Evolutionary conservation across 352 stramenopile genomes (phyloP).

Genomic region (Chrysophaeum taylorii): DNA sequence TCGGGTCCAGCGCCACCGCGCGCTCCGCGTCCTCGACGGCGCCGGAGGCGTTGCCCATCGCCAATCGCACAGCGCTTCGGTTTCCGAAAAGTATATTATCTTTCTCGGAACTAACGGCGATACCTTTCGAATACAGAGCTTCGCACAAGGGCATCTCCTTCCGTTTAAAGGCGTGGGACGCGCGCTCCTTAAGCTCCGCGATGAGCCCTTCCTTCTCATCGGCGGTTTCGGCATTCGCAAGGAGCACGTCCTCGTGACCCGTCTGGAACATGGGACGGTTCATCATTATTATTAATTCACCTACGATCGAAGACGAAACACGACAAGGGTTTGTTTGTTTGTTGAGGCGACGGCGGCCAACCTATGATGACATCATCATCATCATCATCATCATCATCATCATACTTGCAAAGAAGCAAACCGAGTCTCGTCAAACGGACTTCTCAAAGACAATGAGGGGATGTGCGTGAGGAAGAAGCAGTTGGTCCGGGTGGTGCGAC

Average conservation of each 20-base stretch:
- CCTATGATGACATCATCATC: no score
- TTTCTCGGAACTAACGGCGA: slow-evolving; percentile 55
- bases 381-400: no score
- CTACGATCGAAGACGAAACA: no score
- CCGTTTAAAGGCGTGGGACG: slow-evolving; percentile 36
- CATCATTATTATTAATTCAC: no score
- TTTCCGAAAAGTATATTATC: slow-evolving; percentile 68
- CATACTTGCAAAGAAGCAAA: no score
- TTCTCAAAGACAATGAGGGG: no score
- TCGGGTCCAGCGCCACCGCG: slow-evolving; percentile 60
- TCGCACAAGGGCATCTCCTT: slow-evolving; percentile 68
- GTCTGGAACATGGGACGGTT: no score
- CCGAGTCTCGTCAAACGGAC: no score
- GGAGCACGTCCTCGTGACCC: slow-evolving; percentile 48
- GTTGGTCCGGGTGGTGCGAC: no score
- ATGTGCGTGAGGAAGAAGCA: no score
- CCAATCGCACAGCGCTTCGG: slow-evolving; percentile 59
- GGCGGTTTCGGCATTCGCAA: slow-evolving; percentile 36
- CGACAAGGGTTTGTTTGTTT: no score
- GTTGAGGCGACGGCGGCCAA: no score
- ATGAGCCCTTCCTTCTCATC: slow-evolving; percentile 40
- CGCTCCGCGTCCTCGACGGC: slow-evolving; percentile 66
- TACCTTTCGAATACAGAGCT: slow-evolving; percentile 86
- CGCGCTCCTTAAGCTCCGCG: slow-evolving; percentile 65
- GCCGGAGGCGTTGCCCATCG: slow-evolving; percentile 48